phyloP scores from a whole-genome alignment of 1,284 basidiomycete species.

The Melampsora americana region DNA sequence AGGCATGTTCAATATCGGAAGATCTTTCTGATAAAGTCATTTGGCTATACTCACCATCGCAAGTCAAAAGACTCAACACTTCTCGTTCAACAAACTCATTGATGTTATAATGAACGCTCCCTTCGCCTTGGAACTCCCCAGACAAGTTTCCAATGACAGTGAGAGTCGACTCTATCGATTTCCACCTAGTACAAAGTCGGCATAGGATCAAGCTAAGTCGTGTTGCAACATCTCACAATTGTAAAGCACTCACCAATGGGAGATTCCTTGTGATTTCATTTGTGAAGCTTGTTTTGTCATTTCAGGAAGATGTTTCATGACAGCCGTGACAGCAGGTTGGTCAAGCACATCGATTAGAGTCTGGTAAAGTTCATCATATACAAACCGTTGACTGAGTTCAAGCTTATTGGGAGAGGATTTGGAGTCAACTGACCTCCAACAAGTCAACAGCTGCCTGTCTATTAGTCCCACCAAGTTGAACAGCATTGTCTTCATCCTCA shows the following conservation, averaged over 20 bases:
- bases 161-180: conserved; percentile 76
- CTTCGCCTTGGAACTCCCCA: conserved; percentile 12
- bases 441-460: conserved; percentile 81
- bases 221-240: conserved; percentile 3
- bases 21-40: background rate
- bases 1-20: background rate
- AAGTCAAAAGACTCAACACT: conserved; percentile 66
- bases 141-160: conserved; percentile 75
- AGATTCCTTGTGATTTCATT: conserved; percentile 54
- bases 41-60: conserved; percentile 60
- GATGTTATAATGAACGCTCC: background rate
- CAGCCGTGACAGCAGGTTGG: conserved; percentile 60
- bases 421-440: conserved; percentile 62
- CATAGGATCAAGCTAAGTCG: background rate
- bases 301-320: conserved; percentile 64
- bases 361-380: conserved; percentile 55
- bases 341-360: conserved; percentile 69
- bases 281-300: conserved; percentile 62
- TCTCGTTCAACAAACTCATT: background rate
- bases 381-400: background rate
- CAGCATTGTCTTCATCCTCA: conserved; percentile 87
- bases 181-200: conserved; percentile 67
- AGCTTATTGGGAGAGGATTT: background rate
- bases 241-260: conserved; percentile 50
- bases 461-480: conserved; percentile 64